phyloP scores from a whole-genome alignment of 306 rosid species.

The Fagus crenata region DNA sequence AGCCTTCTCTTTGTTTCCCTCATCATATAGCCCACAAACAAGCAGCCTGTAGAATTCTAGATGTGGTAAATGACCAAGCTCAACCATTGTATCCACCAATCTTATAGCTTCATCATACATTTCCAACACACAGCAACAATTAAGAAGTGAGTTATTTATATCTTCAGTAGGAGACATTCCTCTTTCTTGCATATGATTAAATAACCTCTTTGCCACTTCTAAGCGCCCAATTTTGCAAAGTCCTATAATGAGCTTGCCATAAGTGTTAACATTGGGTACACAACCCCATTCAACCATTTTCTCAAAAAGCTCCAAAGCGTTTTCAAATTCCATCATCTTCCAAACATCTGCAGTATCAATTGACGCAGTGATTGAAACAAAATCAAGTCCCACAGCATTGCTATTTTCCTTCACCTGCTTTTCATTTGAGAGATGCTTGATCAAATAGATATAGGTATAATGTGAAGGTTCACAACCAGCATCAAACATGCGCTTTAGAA shows the following conservation, averaged over 20 bases:
- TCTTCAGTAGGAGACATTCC: constrained; percentile 55
- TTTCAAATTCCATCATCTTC: constrained; percentile 62
- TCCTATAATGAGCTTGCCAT: constrained; percentile 63
- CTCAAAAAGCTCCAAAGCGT: constrained; percentile 50
- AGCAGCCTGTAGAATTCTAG: constrained; percentile 66
- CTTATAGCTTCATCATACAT: constrained; percentile 55
- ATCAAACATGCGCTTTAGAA: constrained; percentile 63
- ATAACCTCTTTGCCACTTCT: constrained; percentile 50
- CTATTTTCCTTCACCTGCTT: constrained; percentile 28
- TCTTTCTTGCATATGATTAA: constrained; percentile 53
- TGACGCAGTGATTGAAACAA: constrained; percentile 32
- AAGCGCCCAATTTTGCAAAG: constrained; percentile 60
- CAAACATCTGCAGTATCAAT: constrained; percentile 45
- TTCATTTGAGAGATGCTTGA: constrained; percentile 59
- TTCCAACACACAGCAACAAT: constrained; percentile 57
- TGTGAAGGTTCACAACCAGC: constrained; percentile 68
- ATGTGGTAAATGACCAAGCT: constrained; percentile 59
- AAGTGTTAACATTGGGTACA: constrained; percentile 60
- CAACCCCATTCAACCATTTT: constrained; percentile 65
- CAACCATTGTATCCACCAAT: constrained; percentile 62
- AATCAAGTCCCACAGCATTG: constrained; percentile 26
- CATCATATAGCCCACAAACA: constrained; percentile 62
- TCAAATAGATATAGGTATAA: constrained; percentile 52
- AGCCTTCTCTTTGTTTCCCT: constrained; percentile 61
- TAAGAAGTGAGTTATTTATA: constrained; percentile 58